Conservation (phyloP, 441 rosid genomes). For the Sinapis alba region DNA sequence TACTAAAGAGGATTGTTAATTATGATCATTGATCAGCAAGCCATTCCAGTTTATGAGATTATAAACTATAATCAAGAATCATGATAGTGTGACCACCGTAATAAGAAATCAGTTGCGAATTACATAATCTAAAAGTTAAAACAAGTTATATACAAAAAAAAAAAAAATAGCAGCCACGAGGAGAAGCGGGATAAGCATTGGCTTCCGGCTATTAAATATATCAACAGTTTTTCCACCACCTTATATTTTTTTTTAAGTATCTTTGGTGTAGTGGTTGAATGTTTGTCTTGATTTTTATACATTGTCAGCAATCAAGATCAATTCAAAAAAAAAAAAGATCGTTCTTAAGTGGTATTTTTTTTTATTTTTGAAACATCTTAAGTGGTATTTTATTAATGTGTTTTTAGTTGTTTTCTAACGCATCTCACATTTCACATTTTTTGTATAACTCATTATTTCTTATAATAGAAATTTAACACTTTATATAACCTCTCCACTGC, state of each 20-base stretch:
- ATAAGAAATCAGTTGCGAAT: background rate
- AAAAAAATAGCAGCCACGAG: no score
- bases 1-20: background rate
- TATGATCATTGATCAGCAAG: background rate
- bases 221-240: no score
- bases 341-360: no score
- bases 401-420: background rate
- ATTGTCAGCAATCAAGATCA: no score
- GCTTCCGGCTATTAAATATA: no score
- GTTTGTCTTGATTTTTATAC: no score
- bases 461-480: background rate
- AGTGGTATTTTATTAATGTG: background rate
- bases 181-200: no score
- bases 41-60: background rate
- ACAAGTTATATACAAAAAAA: background rate
- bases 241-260: no score
- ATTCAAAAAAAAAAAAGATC: background rate
- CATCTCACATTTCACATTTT: background rate
- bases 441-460: background rate
- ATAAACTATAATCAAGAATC: background rate
- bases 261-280: no score
- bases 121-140: background rate
- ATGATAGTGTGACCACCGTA: background rate
- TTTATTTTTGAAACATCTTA: background rate
- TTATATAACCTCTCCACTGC: conserved; percentile 25